phyloP scores from a whole-genome alignment of 345 rosid genomes.

The Populus alba region DNA sequence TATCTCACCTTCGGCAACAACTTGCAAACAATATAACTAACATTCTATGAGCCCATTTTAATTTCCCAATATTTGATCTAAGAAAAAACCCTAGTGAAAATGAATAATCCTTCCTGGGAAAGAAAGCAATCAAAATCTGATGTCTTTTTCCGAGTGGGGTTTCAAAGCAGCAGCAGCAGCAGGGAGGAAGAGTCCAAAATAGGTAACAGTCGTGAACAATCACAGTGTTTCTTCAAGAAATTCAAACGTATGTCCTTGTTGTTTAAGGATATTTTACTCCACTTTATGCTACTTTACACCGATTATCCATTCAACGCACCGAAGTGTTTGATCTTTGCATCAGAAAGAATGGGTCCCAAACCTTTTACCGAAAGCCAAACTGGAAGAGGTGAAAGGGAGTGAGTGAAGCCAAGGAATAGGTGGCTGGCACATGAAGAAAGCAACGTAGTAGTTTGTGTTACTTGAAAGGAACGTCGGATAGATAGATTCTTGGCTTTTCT shows the following conservation, averaged over 20 bases:
- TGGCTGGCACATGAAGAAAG: conserved; percentile 10
- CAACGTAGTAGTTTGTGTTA: background rate
- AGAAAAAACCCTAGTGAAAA: background rate
- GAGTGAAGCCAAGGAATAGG: background rate
- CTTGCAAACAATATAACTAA: background rate
- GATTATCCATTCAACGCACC: background rate
- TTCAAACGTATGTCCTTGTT: background rate
- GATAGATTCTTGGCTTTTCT: background rate
- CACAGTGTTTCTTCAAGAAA: background rate
- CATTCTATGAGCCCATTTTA: background rate
- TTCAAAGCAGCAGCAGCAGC: background rate
- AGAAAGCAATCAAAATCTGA: background rate
- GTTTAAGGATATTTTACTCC: background rate
- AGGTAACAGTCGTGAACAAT: background rate
- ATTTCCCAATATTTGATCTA: background rate
- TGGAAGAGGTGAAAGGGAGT: too few relatives aligned
- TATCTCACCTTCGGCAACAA: too few relatives aligned
- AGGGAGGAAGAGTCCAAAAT: background rate
- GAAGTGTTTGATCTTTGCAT: background rate
- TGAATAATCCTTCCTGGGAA: background rate
- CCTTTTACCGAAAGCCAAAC: conserved; percentile 3
- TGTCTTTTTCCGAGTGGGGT: background rate
- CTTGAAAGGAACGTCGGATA: conserved; percentile 7
- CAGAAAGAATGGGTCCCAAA: background rate
- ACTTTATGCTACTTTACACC: background rate